phyloP scores from a whole-genome alignment of 2,329 filamentous ascomycete species.

The Plectosphaerella cucumerina region DNA sequence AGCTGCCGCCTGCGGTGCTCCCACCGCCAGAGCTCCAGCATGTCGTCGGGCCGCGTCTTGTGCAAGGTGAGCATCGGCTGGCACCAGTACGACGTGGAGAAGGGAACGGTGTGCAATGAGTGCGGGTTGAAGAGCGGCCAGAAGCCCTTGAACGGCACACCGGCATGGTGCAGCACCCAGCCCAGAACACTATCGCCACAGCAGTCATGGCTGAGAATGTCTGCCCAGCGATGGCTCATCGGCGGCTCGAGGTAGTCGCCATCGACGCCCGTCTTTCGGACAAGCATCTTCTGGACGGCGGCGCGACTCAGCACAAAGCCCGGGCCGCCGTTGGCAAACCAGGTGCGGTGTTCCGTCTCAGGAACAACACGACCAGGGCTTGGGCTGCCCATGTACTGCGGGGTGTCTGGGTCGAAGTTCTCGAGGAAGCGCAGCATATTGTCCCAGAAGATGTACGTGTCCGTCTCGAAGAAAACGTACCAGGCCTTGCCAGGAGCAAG shows the following conservation, averaged over 20 bases:
- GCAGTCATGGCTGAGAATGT: slow-evolving; percentile 39
- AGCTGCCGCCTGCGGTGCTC: slow-evolving; percentile 25
- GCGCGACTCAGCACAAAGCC: slow-evolving; percentile 41
- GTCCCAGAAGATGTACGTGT: slow-evolving; percentile 40
- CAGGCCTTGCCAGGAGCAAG: slow-evolving; percentile 43
- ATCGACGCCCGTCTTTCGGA: slow-evolving; percentile 20
- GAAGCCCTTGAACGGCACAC: slow-evolving; percentile 39
- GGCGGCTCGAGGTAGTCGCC: slow-evolving; percentile 34
- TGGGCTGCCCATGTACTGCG: slow-evolving; percentile 46
- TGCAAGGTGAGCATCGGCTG: slow-evolving; percentile 46
- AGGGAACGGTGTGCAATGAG: slow-evolving; percentile 43
- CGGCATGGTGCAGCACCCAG: slow-evolving; percentile 38
- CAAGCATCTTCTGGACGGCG: slow-evolving; percentile 36
- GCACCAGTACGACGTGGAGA: slow-evolving; percentile 43
- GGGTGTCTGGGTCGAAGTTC: slow-evolving; percentile 38
- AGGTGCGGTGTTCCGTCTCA: slow-evolving; percentile 26
- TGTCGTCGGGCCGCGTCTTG: slow-evolving; percentile 41
- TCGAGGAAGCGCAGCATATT: slow-evolving; percentile 45
- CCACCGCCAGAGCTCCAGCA: slow-evolving; percentile 45
- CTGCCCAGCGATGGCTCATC: slow-evolving; percentile 33
- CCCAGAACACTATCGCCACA: slow-evolving; percentile 50
- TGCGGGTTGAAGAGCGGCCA: slow-evolving; percentile 49
- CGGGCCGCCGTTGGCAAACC: slow-evolving; percentile 45
- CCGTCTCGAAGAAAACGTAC: slow-evolving; percentile 54
- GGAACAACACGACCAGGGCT: slow-evolving; percentile 30